Conservation (phyloP, 805 yeast species). For the Nakazawaea holstii region DNA sequence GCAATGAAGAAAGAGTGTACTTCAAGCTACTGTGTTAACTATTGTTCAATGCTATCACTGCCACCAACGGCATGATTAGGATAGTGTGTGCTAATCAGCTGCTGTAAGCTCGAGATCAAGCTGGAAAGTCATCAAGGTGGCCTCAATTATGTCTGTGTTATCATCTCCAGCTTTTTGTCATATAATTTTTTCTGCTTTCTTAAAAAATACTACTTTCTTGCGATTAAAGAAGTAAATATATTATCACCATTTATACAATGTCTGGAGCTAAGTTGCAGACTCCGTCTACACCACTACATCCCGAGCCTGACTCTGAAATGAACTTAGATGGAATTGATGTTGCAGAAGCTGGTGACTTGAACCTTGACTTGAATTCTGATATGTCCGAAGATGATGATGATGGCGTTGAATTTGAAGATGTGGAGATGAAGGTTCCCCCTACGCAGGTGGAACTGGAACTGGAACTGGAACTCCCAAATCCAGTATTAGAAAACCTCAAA, state of each 20-base stretch:
- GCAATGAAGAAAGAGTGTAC: neutral
- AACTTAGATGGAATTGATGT: conserved; percentile 12
- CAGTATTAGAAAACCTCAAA: neutral
- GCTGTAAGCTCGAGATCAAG: too few species aligned
- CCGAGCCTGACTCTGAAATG: conserved; percentile 21
- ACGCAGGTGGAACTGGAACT: neutral
- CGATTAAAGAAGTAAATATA: neutral
- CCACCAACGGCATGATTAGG: too few species aligned
- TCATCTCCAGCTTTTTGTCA: neutral
- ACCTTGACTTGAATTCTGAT: conserved; percentile 17
- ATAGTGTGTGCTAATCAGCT: too few species aligned
- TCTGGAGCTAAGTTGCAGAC: neutral
- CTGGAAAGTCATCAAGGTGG: too few species aligned
- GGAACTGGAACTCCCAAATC: neutral
- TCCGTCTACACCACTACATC: conserved; percentile 24
- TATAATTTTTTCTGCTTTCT: neutral
- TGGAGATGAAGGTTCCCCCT: conserved; percentile 1
- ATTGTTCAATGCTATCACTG: too few species aligned
- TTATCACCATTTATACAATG: neutral
- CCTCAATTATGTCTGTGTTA: neutral
- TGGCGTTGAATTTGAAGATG: neutral
- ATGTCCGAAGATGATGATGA: conserved; percentile 12
- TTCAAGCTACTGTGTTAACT: neutral
- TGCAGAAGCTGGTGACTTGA: conserved; percentile 20
- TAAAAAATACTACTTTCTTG: neutral